Evolutionary conservation across 371 early-diverging fungal species (phyloP), one percentile per base, ranked within the genome.

Genomic region (Mortierella sp.): DNA sequence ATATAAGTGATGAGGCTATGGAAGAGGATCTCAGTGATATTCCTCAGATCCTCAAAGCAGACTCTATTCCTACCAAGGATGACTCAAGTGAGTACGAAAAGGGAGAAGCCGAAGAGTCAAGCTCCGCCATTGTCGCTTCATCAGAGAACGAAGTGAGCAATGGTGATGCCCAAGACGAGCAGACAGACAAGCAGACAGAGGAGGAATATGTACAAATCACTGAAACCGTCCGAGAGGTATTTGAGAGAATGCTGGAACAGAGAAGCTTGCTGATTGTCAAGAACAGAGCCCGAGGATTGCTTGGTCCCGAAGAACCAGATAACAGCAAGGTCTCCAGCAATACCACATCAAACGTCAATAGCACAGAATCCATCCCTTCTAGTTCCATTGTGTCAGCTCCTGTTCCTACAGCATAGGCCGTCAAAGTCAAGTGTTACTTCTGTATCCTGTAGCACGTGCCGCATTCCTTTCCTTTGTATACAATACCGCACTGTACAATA

Each of bases 231-330:
- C 68, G 21, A 2, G 58, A 80, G 19, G 81, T 80, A 28, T 80
- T 80, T 69, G 81, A 75, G 72, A 75, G 81, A 33, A 80, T 80
- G 81, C 41, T 80, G 41, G 81, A 80, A 57, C 71, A 67, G 21
- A 58, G 81, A 4, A 71, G 72, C 45, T 53, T 80, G 19, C 58
- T 75, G 50, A 74, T 80, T 52, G 69, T 80, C 69, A 80, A 80
- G 81, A 80, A 80, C 69, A 63, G 76, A 4, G 81, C 75, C 19
- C 67, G 75, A 9, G 81, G 81, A 3, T 28, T 78, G 21, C 9
- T 70, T 11, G 79, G 70, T 15, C 21, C 74, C 7, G 79, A 78
- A n/a, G 67, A 63, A 9, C 10, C 16, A 3, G 69, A 62, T 33
- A 62, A 11, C 15, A 24, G 22, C 50, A 55, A 43, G 21, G 40